A percentile compares a stretch with the other conserved stretches of the same genome.
These are phyloP conservation scores for Clarireedia homoeocarpa DNA, from an alignment of 2,329 filamentous ascomycete genomes.

Conservation along the genomic window DNA sequence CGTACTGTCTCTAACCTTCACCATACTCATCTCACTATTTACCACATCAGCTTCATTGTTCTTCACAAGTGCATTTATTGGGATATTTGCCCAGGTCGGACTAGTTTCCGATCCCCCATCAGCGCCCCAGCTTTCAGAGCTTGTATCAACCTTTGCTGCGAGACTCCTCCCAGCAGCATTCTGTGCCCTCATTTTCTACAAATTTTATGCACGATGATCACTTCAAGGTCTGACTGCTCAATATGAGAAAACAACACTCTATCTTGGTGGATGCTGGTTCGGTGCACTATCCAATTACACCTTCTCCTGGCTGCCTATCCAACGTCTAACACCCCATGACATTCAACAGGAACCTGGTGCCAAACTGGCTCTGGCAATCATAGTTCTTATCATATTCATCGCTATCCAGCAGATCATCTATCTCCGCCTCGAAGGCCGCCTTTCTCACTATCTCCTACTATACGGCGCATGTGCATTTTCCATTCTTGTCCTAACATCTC, in stretches of 20 bases:
- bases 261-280: slow-evolving; percentile 85
- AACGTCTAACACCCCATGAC: slow-evolving; percentile 81
- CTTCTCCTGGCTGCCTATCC: slow-evolving; percentile 86
- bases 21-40: slow-evolving; percentile 70
- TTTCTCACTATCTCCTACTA: slow-evolving; percentile 69
- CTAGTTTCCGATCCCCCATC: slow-evolving; percentile 81
- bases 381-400: slow-evolving; percentile 64
- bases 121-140: slow-evolving; percentile 54
- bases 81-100: slow-evolving; percentile 83
- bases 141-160: slow-evolving; percentile 72
- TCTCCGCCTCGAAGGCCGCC: slow-evolving; percentile 76
- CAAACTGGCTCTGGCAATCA: slow-evolving; percentile 68
- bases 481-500: slow-evolving; percentile 61
- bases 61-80: slow-evolving; percentile 75
- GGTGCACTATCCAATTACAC: slow-evolving; percentile 93
- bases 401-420: slow-evolving; percentile 72
- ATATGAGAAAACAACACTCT: slow-evolving; percentile 82
- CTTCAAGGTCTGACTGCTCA: slow-evolving; percentile 70
- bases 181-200: slow-evolving; percentile 79
- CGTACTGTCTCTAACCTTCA: slow-evolving; percentile 72
- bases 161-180: slow-evolving; percentile 84
- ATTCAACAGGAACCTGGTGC: slow-evolving; percentile 85
- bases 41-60: slow-evolving; percentile 72
- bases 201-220: slow-evolving; percentile 66
- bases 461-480: slow-evolving; percentile 60